Evolutionary conservation across 768 basidiomycete genomes (phyloP), one percentile per base, ranked within the genome.

Genomic region (Russula ochroleuca): DNA sequence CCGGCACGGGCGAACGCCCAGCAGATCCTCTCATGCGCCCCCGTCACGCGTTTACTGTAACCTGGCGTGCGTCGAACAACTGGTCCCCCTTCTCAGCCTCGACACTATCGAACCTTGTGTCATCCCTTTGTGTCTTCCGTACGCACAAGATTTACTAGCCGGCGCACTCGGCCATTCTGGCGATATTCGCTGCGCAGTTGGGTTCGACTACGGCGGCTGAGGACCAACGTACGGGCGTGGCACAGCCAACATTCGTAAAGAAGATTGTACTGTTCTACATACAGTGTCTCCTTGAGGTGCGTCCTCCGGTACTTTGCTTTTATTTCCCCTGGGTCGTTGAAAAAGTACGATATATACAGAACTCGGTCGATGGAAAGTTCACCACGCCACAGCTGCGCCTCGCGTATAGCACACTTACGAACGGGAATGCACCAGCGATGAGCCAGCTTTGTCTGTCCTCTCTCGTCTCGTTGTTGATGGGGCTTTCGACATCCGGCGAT

Each of bases 141-240:
- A 72, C 74, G 87, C 69, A 31, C 37, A 33, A 14, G 52, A 62
- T 60, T 64, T 94, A 85, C 69, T 93, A 95, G 72, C 88, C 90
- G 0, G 85, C 92, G 1, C 93, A 94, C 72, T 94, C 92, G 10
- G 89, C 90, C 31, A 75, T 94, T 40, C 77, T 95, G 15, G 80
- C 92, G 4, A 78, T 92, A 45, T 87, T 92, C 70, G 81, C 87
- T 11, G 78, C 83, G 9, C 61, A 72, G 57, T 38, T 57, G 9
- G 45, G 53, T 43, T 55, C 61, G 25, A 56, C 25, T 43, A 59
- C 31, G 48, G 64, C 17, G 35, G 54, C 43, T 23, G 57, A 61
- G 56, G 55, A 21, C 8, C 52, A 61, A 35, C 54, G 59, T n/a
- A 21, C 23, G 35, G 48, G 23, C 3, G 17, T 61, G 19, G 15